Evolutionary conservation across 768 basidiomycete genomes (phyloP), one percentile per base, ranked within the genome.

Genomic region (Antrodiella citrinella): DNA sequence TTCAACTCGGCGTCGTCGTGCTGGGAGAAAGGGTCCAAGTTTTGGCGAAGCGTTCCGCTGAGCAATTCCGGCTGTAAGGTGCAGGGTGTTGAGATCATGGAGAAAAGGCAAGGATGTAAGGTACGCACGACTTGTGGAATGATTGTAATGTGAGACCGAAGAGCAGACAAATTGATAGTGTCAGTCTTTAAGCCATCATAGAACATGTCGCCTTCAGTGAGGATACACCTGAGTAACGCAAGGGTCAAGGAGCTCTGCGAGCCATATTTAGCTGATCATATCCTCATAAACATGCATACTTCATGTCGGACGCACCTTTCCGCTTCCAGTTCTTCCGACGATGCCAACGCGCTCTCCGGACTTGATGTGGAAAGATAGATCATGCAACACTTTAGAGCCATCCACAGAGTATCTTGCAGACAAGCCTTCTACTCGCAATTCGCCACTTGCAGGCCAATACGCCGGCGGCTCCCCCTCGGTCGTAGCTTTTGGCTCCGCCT

Each of bases 401-500:
- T 78, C 78, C 62, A 69, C 43, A 20, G 71, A 73, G 54, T 78
- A 78, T 38, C 69, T 65, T 0, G 81, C 81, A 5, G 69, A 72
- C 2, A 82, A 63, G 26, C 74, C 69, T 53, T 82, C 73, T 1
- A 80, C 73, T 3, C 62, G 57, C 12, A 82, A 63, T 5, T 69
- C 63, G 1, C 81, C 81, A 23, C 75, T 76, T 0, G 80, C 67
- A 3, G 81, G 81, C 81, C 81, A 84, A 50, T 79, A 75, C 0
- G 81, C 81, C 2, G 81, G 80, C 2, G 81, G 81, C n/a, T 69
- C 59, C 1, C 73, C 72, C 7, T 62, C 51, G 24, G 62, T 54
- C 0, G 66, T 67, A 1, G 70, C 54, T 45, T 67, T 64, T 0
- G 72, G 70, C 57, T 83, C 81, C 51, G 78, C 76, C 45, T 80